Base-by-base conservation (phyloP, 139 green algal genomes). In the Micromonas commoda region DNA sequence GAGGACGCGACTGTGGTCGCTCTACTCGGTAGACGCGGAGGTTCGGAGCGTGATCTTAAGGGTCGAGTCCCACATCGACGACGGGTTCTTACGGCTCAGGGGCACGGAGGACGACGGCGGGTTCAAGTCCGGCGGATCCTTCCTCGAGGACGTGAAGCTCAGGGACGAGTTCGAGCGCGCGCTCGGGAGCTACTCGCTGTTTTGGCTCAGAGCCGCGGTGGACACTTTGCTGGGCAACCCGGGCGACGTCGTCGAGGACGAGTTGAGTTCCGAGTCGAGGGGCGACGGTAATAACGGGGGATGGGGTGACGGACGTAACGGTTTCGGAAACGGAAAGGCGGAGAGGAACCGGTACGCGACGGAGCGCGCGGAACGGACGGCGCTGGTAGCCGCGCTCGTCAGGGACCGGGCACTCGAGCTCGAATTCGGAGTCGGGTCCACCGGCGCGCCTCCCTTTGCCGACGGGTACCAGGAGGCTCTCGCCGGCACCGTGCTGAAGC, bases 381-480 rank as follows among this genome's bases (percentile, higher is more conserved):
- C 45, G 45, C 45, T 57, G 9, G 45, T 57, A 9, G 37, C 9
- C 37, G 38, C 37, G 37, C 61, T 75, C 37, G 35, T 38, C 33
- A 35, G 68, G 20, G 37, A 60, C n/a, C 35, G 29, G 19, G 68
- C 60, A 20, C 37, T 75, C 23, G 68, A 75, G 68, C 9, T 75
- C 19, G 38, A 75, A 61, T 75, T 63, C 33, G 68, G 68, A 28
- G 31, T 39, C 26, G 68, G 68, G 1, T 20, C 16, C 37, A 31
- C 21, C 2, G 68, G 68, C 2, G 37, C 37, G 38, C 68, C 68
- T 20, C 68, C 68, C 1, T 75, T 64, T 26, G 68, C 52, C 24
- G 33, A 77, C 1, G 71, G 71, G 9, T 77, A 77, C 71, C 31
- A 69, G 1, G 53, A 69, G 21, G 51, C 51, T 6, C 53, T 77